Evolutionary conservation across 371 early-diverging fungal species (phyloP).

Genomic region (Lichtheimia ramosa): DNA sequence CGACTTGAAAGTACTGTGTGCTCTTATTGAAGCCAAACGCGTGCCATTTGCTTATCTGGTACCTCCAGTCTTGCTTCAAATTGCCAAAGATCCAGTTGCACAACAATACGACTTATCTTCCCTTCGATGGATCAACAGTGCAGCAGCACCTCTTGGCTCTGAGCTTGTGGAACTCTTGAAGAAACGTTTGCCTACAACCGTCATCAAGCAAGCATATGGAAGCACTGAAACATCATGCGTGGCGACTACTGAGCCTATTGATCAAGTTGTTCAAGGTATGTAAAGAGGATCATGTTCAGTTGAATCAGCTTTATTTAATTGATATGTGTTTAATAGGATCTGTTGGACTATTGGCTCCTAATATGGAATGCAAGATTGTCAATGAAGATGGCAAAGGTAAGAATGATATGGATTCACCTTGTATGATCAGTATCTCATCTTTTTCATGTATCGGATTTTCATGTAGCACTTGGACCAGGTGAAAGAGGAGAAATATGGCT

Average conservation of each 20-base stretch:
- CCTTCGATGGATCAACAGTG: constrained; percentile 58
- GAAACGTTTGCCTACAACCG: constrained; percentile 37
- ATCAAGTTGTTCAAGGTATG: constrained; percentile 58
- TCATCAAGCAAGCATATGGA: constrained; percentile 55
- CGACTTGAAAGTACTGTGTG: constrained; percentile 59
- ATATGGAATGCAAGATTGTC: constrained; percentile 66
- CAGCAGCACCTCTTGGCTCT: constrained; percentile 81
- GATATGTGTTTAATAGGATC: constrained; percentile 54
- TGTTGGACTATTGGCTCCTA: constrained; percentile 68
- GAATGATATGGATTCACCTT: background rate
- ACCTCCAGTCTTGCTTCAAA: constrained; percentile 74
- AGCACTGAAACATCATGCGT: constrained; percentile 61
- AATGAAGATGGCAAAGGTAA: constrained; percentile 58
- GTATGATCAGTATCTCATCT: too few relatives aligned
- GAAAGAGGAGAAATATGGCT: constrained; percentile 73
- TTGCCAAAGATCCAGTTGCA: constrained; percentile 69
- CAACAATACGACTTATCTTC: constrained; percentile 65
- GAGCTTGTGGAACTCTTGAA: constrained; percentile 50
- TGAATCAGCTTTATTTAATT: background rate
- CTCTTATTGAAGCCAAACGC: constrained; percentile 52
- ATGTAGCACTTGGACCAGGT: constrained; percentile 50
- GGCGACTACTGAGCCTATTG: constrained; percentile 10
- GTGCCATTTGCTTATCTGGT: constrained; percentile 68
- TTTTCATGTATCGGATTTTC: too few relatives aligned
- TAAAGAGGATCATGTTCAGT: background rate